Evolutionary conservation across 164 flowering plant genomes (phyloP).

Genomic region (Sextonia rubra): DNA sequence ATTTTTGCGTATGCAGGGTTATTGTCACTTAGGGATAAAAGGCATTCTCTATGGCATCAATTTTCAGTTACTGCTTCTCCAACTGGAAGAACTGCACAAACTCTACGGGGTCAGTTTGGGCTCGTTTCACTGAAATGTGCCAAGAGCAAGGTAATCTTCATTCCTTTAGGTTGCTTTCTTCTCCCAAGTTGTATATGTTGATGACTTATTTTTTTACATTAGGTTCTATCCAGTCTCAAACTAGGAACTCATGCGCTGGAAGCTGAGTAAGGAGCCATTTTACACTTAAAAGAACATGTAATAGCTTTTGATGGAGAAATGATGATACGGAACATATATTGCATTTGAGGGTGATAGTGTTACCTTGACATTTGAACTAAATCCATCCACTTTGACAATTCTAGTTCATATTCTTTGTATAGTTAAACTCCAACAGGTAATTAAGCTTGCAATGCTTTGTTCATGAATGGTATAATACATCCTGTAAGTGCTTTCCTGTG

Average conservation of each 20-base stretch:
- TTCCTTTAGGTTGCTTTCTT: neutral
- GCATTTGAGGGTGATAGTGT: neutral
- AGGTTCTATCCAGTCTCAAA: conserved; percentile 49
- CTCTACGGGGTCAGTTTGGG: conserved; percentile 10
- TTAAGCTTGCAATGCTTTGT: neutral
- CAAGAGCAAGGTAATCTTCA: conserved; percentile 28
- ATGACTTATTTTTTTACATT: conserved; percentile 1
- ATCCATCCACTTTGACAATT: neutral
- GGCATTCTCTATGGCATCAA: conserved; percentile 16
- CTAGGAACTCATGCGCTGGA: conserved; percentile 35
- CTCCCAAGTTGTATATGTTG: neutral
- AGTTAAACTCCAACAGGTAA: neutral
- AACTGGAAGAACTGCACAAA: conserved; percentile 11
- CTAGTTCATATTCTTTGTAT: neutral
- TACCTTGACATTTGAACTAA: neutral
- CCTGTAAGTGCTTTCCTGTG: neutral
- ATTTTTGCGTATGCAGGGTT: neutral
- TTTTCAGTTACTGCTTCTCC: conserved; percentile 15
- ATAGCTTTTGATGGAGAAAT: neutral
- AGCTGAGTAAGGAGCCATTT: conserved; percentile 39
- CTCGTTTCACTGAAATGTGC: conserved; percentile 11
- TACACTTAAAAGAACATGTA: neutral
- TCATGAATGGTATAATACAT: neutral
- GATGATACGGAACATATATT: neutral
- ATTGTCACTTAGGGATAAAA: neutral